Evolutionary conservation across 2,329 filamentous ascomycete genomes (phyloP).

Genomic region (Exophiala bonariae): DNA sequence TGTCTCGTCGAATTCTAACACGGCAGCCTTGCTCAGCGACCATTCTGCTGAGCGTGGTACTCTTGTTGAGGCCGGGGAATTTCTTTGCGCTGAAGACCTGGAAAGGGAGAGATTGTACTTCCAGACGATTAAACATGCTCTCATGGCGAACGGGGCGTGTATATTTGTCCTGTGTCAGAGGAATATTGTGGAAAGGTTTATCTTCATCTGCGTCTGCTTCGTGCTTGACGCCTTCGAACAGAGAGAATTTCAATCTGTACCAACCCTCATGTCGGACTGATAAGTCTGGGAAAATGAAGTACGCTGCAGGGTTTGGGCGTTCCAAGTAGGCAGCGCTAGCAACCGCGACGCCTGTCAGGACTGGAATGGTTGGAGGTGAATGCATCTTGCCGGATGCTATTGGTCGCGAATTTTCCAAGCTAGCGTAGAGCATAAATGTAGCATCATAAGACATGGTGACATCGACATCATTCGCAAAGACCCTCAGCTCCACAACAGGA

Average conservation of each 20-base stretch:
- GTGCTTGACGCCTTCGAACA: slow-evolving; percentile 93
- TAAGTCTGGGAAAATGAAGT: slow-evolving; percentile 96
- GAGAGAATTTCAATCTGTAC: slow-evolving; percentile 85
- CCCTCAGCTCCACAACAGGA: slow-evolving; percentile 86
- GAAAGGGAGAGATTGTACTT: slow-evolving; percentile 85
- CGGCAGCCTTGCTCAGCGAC: slow-evolving; percentile 96
- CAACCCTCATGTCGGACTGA: slow-evolving; percentile 94
- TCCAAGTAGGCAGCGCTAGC: slow-evolving; percentile 96
- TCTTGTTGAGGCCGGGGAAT: slow-evolving; percentile 90
- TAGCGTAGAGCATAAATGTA: slow-evolving; percentile 96
- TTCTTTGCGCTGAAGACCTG: slow-evolving; percentile 96
- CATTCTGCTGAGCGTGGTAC: slow-evolving; percentile 81
- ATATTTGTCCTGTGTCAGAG: slow-evolving; percentile 37
- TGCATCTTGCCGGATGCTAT: slow-evolving; percentile 79
- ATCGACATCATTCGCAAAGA: slow-evolving; percentile 73
- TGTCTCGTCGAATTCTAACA: slow-evolving; percentile 90
- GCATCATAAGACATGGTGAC: slow-evolving; percentile 91
- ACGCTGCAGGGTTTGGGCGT: slow-evolving; percentile 74
- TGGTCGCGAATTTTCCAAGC: slow-evolving; percentile 79
- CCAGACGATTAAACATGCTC: slow-evolving; percentile 76
- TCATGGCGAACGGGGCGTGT: slow-evolving; percentile 51
- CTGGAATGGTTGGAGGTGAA: slow-evolving; percentile 70
- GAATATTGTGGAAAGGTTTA: slow-evolving; percentile 37
- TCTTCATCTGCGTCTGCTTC: slow-evolving; percentile 71
- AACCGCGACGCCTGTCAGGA: slow-evolving; percentile 90